These are phyloP conservation scores for Fusarium redolens DNA, from an alignment of 2,329 filamentous ascomycete species.

Conservation along the genomic window DNA sequence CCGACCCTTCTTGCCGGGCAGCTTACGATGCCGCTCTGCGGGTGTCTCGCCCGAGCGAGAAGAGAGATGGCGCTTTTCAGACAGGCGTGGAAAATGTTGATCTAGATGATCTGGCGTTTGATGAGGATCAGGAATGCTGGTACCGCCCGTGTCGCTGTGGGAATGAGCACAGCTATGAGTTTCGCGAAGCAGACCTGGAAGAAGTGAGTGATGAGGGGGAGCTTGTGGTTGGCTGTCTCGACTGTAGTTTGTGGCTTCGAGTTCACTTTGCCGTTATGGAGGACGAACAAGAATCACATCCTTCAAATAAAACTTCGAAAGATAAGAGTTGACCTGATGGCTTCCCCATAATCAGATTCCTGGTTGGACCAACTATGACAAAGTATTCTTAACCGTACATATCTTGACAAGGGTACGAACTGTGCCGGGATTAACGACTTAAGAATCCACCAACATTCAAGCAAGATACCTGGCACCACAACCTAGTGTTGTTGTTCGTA, in stretches of 20 bases:
- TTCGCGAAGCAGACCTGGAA: conserved; percentile 69
- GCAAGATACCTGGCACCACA: not conserved
- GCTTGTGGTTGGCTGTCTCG: conserved; percentile 72
- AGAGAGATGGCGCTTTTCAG: conserved; percentile 54
- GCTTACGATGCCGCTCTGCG: conserved; percentile 66
- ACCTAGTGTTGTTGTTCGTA: not conserved
- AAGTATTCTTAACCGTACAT: not conserved
- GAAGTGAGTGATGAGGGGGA: conserved; percentile 68
- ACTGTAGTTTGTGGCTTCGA: conserved; percentile 74
- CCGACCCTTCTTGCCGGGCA: conserved; percentile 58
- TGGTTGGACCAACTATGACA: not conserved
- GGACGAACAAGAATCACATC: conserved; percentile 31
- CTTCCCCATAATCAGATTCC: not conserved
- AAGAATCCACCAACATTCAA: not conserved
- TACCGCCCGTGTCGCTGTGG: conserved; percentile 72
- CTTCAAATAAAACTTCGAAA: conserved; percentile 24
- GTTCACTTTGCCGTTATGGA: conserved; percentile 70
- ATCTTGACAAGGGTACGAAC: not conserved
- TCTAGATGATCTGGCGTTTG: conserved; percentile 71
- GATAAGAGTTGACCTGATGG: conserved; percentile 37
- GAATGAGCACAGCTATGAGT: conserved; percentile 68
- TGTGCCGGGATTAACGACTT: not conserved
- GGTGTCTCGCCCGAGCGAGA: conserved; percentile 43
- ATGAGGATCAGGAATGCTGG: conserved; percentile 63
- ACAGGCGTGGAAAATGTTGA: conserved; percentile 73